These are phyloP conservation scores for Brassica carinata DNA, from an alignment of 345 rosid species.

Conservation along the genomic window DNA sequence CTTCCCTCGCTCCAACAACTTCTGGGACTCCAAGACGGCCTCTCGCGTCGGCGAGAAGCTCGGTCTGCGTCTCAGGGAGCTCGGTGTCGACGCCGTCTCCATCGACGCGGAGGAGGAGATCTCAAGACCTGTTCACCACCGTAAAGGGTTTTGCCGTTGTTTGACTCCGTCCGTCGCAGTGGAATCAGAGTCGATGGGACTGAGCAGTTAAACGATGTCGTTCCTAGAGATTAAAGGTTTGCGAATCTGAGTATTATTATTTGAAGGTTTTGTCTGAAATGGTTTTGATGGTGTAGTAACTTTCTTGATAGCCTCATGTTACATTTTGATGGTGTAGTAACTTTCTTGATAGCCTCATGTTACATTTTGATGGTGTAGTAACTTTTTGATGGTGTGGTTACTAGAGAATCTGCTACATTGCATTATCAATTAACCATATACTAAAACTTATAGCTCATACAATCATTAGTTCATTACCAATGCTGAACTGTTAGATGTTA, in stretches of 20 bases:
- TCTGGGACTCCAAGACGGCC: conserved; percentile 71
- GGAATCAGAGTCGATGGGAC: conserved; percentile 71
- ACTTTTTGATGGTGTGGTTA: neutral
- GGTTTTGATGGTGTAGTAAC: neutral
- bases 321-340: neutral
- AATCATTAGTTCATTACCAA: neutral
- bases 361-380: neutral
- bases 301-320: neutral
- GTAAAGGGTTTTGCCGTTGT: conserved; percentile 68
- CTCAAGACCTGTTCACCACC: conserved; percentile 64
- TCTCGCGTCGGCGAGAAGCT: conserved; percentile 91
- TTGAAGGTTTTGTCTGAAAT: neutral
- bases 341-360: neutral
- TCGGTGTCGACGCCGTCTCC: conserved; percentile 58
- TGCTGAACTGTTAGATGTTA: neutral
- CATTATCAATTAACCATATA: neutral
- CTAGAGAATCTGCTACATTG: neutral
- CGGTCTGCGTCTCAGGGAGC: conserved; percentile 62
- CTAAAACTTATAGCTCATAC: neutral
- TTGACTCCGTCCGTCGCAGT: conserved; percentile 75
- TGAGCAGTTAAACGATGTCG: conserved; percentile 51
- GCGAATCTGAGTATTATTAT: too few relatives aligned
- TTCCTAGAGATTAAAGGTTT: conserved; percentile 27
- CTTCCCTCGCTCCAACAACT: conserved; percentile 51
- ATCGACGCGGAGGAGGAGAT: conserved; percentile 71